phyloP scores from a whole-genome alignment of 257 asterid genomes.

The Leptodermis oblonga region DNA sequence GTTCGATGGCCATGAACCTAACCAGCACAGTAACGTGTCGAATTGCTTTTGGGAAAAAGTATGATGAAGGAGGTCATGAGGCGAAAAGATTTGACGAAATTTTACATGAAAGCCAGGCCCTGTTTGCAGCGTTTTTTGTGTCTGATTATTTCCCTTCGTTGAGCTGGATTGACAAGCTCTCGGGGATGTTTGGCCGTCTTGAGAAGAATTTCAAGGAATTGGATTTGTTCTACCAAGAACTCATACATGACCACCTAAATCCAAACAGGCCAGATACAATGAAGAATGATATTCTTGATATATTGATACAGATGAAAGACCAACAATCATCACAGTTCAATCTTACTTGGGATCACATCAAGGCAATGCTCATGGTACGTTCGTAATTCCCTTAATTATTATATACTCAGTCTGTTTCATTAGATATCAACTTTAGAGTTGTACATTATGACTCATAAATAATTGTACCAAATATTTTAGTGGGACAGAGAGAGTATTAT shows the following conservation, averaged over 20 bases:
- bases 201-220: too few species aligned
- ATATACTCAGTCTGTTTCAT: neutral
- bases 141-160: too few species aligned
- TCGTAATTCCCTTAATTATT: neutral
- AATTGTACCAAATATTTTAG: too few species aligned
- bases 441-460: too few species aligned
- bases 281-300: slow-evolving; percentile 24
- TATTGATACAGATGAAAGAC: neutral
- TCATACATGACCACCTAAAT: neutral
- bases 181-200: slow-evolving; percentile 22
- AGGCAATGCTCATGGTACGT: slow-evolving; percentile 1
- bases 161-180: slow-evolving; percentile 27
- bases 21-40: neutral
- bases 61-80: too few species aligned
- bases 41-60: neutral
- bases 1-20: neutral
- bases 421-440: neutral
- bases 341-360: slow-evolving; percentile 1
- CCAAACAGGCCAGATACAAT: neutral
- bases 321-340: neutral
- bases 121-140: too few species aligned
- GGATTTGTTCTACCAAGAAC: slow-evolving; percentile 26
- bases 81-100: too few species aligned
- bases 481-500: too few species aligned
- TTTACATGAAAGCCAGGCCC: too few species aligned